phyloP scores from a whole-genome alignment of 192 early-diverging fungal genomes.

The Rhizoclosmatium globosum region DNA sequence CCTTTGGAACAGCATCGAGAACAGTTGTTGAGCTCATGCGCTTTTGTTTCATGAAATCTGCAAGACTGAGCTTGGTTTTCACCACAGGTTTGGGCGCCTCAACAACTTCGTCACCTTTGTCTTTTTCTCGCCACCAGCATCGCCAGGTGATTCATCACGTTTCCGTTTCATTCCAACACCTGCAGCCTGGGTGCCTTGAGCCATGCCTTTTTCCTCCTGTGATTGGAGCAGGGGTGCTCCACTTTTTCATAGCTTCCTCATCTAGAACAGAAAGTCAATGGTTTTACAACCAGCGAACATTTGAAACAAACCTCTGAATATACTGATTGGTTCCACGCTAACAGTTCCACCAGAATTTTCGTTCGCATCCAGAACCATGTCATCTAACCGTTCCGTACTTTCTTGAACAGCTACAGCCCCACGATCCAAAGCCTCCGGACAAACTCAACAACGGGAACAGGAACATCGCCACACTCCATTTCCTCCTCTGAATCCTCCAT shows the following conservation, averaged over 20 bases:
- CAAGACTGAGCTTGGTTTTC: conserved; percentile 25
- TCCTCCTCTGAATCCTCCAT: neutral
- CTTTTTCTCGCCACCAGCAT: neutral
- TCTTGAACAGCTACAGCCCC: neutral
- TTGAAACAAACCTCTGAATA: conserved; percentile 5
- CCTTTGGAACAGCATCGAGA: neutral
- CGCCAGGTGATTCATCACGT: neutral
- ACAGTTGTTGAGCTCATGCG: conserved; percentile 2
- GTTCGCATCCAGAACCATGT: conserved; percentile 6
- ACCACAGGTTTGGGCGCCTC: conserved; percentile 1
- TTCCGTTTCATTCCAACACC: neutral
- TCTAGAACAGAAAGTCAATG: conserved; percentile 6
- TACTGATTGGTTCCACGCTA: neutral
- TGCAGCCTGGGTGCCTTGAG: conserved; percentile 2
- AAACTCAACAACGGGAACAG: neutral
- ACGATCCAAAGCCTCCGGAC: too few species aligned
- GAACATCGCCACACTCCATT: neutral
- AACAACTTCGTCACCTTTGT: neutral
- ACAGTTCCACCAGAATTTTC: neutral
- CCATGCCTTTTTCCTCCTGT: conserved; percentile 22
- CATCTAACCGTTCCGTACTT: neutral
- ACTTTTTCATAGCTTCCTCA: neutral
- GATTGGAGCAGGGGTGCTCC: neutral
- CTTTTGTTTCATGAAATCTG: conserved; percentile 5
- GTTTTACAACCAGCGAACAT: neutral